These are phyloP conservation scores for Cryptosporidium muris DNA, from an alignment of 169 alveolate genomes.

Conservation along the genomic window DNA sequence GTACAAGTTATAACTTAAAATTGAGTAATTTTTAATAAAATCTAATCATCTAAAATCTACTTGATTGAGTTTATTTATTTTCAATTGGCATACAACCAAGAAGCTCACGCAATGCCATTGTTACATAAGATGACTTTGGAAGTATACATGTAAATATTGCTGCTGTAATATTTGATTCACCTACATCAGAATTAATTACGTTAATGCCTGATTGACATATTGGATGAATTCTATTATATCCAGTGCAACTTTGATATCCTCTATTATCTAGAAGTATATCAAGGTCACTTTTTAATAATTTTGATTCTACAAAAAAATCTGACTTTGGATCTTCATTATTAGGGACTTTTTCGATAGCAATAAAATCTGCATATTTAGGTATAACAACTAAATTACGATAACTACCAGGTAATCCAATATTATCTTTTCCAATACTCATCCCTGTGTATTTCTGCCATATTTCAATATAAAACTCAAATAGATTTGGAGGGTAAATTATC, in stretches of 20 bases:
- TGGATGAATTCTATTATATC: neutral
- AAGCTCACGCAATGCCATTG: constrained; percentile 76
- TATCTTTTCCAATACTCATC: constrained; percentile 74
- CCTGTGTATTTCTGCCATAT: constrained; percentile 76
- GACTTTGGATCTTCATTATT: constrained; percentile 74
- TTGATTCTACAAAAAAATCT: constrained; percentile 72
- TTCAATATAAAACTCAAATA: constrained; percentile 64
- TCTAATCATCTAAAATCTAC: neutral
- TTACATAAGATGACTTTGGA: constrained; percentile 78
- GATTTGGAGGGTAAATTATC: constrained; percentile 79
- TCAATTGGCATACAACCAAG: constrained; percentile 66
- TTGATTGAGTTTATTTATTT: neutral
- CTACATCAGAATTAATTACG: neutral
- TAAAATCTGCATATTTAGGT: constrained; percentile 79
- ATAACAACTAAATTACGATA: constrained; percentile 83
- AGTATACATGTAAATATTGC: constrained; percentile 72
- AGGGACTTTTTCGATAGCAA: constrained; percentile 68
- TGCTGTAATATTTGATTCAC: neutral
- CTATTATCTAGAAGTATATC: constrained; percentile 8
- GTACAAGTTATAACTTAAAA: neutral
- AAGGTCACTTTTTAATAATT: constrained; percentile 47
- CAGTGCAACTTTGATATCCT: too few species aligned
- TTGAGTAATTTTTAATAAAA: neutral
- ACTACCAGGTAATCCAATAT: constrained; percentile 80
- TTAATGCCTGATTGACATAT: too few species aligned